Evolutionary conservation across 2,329 filamentous ascomycete species (phyloP), one percentile per base, ranked within the genome.

Genomic region (Fusarium napiforme): DNA sequence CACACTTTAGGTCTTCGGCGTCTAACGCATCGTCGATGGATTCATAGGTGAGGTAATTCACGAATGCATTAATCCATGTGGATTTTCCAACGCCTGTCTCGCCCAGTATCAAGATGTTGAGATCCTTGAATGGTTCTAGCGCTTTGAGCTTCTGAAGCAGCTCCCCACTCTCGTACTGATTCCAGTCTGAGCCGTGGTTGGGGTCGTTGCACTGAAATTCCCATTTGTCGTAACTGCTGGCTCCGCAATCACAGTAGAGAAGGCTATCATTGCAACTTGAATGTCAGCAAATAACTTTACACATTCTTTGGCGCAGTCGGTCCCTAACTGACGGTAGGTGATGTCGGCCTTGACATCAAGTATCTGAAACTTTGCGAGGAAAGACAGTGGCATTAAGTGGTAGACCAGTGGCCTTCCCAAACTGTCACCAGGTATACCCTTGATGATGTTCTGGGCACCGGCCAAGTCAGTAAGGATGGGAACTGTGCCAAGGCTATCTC

Each of bases 61-160:
- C 0, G 9, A 46, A 46, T 0, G 43, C 43, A 8, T 46, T 46
- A 9, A 46, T 46, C 43, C 43, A 46, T 0, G 43, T 21, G 18
- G 26, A 28, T 15, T 46, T 46, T 15, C 43, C 43, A 46, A 28
- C 43, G 11, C 45, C 45, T 28, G 84, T 85, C 71, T 86, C 84
- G 1, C 52, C 52, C 9, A 63, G 15, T 4, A 57, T 40, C 52
- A 46, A 9, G 16, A 37, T 52, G 14, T 52, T 52, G 32, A 52
- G 32, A 26, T 52, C 32, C 1, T 52, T 34, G 30, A 52, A 52
- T 0, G 32, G 49, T 4, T 52, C n/a, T 26, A 52, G n/a, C 10
- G 49, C 32, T 32, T 21, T 52, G 16, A 52, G 32, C 18, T 52
- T 52, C 11, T 23, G 30, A 9, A 52, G 32, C 1, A 52, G 32